These are phyloP conservation scores for Discostella stelligera DNA, from an alignment of 352 stramenopile genomes.

Conservation along the genomic window DNA sequence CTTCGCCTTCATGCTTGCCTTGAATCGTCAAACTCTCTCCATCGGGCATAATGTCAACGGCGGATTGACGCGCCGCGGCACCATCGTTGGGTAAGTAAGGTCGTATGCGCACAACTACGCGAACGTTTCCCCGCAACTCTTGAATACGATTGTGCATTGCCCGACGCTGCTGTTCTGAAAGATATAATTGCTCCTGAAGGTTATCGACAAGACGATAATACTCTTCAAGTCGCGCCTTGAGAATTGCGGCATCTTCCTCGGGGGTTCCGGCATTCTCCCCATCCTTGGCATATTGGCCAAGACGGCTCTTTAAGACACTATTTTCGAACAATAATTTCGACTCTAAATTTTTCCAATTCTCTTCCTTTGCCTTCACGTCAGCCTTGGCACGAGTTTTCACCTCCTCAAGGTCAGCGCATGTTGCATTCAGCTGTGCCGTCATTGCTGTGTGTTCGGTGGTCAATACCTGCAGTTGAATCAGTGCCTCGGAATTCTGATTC, in stretches of 20 bases:
- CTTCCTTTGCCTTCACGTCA: conserved; percentile 63
- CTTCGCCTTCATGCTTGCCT: conserved; percentile 58
- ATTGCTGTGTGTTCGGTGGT: conserved; percentile 79
- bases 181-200: conserved; percentile 80
- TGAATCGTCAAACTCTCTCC: conserved; percentile 74
- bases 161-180: conserved; percentile 85
- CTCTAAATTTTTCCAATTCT: conserved; percentile 67
- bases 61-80: conserved; percentile 46
- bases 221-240: conserved; percentile 79
- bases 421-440: conserved; percentile 79
- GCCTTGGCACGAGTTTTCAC: conserved; percentile 70
- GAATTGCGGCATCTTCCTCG: conserved; percentile 77
- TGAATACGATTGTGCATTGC: conserved; percentile 98
- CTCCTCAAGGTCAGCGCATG: conserved; percentile 74
- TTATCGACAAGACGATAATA: conserved; percentile 73
- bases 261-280: conserved; percentile 44
- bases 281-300: conserved; percentile 40
- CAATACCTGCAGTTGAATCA: conserved; percentile 78
- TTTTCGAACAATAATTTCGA: conserved; percentile 78
- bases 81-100: conserved; percentile 84
- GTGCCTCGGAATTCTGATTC: conserved; percentile 74
- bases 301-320: conserved; percentile 78
- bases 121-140: conserved; percentile 98
- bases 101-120: conserved; percentile 89
- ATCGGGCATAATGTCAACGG: conserved; percentile 78